A percentile compares a stretch with the other conserved stretches of the same genome.
phyloP scores from a whole-genome alignment of 805 yeast genomes.

The Kazachstania africana region DNA sequence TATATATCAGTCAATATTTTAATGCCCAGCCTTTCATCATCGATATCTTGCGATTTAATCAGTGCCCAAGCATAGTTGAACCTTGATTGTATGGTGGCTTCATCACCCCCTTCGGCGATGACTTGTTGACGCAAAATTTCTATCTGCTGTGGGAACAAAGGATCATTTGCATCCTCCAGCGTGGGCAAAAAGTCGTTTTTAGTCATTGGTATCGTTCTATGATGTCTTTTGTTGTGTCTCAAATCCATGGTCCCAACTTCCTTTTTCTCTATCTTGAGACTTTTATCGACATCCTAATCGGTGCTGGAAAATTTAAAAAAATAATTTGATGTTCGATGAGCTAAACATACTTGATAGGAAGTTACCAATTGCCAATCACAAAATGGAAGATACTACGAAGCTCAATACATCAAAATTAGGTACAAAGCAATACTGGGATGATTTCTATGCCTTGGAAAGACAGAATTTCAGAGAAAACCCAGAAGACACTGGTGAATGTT shows the following conservation, averaged over 20 bases:
- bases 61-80: constrained; percentile 97
- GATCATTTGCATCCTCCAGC: constrained; percentile 22
- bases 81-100: constrained; percentile 68
- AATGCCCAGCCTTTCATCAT: constrained; percentile 70
- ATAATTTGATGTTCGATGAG: no score
- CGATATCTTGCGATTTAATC: constrained; percentile 52
- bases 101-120: constrained; percentile 60
- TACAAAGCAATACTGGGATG: constrained; percentile 85
- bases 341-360: no score
- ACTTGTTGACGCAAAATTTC: constrained; percentile 68
- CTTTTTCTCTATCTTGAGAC: not conserved
- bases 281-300: no score
- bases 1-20: constrained; percentile 57
- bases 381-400: constrained; percentile 32
- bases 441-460: constrained; percentile 65
- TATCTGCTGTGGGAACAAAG: constrained; percentile 65
- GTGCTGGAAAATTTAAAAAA: no score
- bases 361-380: no score
- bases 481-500: constrained; percentile 85
- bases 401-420: constrained; percentile 76
- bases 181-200: constrained; percentile 18
- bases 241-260: not conserved
- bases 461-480: constrained; percentile 61
- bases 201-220: no score
- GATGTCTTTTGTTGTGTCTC: not conserved